Evolutionary conservation across 2,329 filamentous ascomycete species (phyloP).

Genomic region (Juglanconis oblonga): DNA sequence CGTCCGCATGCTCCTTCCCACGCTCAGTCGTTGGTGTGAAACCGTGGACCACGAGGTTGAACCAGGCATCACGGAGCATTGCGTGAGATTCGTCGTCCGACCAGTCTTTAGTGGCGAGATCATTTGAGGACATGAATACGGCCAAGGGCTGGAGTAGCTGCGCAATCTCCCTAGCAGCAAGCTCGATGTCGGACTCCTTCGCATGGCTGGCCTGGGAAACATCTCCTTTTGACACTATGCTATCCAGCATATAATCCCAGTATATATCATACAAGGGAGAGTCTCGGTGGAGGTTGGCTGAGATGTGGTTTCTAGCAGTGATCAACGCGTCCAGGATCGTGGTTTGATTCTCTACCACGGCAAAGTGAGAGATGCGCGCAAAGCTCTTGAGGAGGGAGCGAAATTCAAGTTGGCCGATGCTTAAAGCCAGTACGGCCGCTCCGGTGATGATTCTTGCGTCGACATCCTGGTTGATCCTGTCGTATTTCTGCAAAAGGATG

Average conservation of each 20-base stretch:
- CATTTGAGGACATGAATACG: slow-evolving; percentile 69
- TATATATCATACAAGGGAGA: slow-evolving; percentile 82
- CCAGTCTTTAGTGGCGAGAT: slow-evolving; percentile 47
- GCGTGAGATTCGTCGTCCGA: slow-evolving; percentile 67
- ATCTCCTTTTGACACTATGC: slow-evolving; percentile 87
- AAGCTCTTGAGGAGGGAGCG: slow-evolving; percentile 83
- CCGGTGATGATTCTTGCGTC: slow-evolving; percentile 85
- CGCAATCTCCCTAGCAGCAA: slow-evolving; percentile 82
- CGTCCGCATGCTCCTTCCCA: slow-evolving; percentile 68
- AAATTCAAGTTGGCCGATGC: slow-evolving; percentile 78
- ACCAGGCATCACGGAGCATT: slow-evolving; percentile 89
- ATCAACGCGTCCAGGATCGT: slow-evolving; percentile 72
- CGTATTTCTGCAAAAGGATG: slow-evolving; percentile 94
- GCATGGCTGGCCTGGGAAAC: slow-evolving; percentile 70
- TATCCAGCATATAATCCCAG: slow-evolving; percentile 77
- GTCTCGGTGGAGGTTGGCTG: slow-evolving; percentile 62
- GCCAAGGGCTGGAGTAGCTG: slow-evolving; percentile 87
- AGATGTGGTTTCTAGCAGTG: slow-evolving; percentile 77
- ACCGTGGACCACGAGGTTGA: slow-evolving; percentile 93
- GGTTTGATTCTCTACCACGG: slow-evolving; percentile 65
- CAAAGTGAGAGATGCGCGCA: slow-evolving; percentile 69
- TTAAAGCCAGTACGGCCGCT: slow-evolving; percentile 72
- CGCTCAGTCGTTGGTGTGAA: slow-evolving; percentile 74
- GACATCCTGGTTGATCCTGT: slow-evolving; percentile 74
- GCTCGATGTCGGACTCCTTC: slow-evolving; percentile 73